Evolutionary conservation across 176 grass and related monocot species (phyloP), one percentile per base, ranked within the genome.

Genomic region (Carex scoparia): DNA sequence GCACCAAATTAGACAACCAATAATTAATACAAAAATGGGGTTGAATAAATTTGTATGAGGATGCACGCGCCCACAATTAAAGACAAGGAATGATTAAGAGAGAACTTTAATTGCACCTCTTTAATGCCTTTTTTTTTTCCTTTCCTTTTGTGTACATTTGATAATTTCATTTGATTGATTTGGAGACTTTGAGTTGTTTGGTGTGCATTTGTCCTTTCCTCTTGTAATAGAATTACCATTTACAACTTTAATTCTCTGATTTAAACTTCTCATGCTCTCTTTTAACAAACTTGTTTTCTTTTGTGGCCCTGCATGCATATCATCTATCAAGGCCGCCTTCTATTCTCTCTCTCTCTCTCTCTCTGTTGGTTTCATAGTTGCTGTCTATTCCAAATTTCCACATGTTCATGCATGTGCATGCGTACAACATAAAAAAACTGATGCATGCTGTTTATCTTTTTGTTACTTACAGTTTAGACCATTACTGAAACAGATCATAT

Each of bases 21-120:
- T 23, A 11, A 32, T 49, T 23, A 23, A 16, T 23, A 73, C 8
- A 46, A 46, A 27, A 75, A 74, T 12, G 13, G 44, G 10, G 19
- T 75, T 44, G 69, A 48, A 51, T 75, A 2, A 32, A 60, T 70
- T 70, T 18, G 68, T 70, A 70, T n/a, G 68, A 70, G 68, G 68
- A 70, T 8, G 69, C 71, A 53, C 46, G 71, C 71, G 71, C 71
- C 71, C n/a, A 75, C 71, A 75, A 30, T 75, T 53, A 75, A 75
- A 51, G 71, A 75, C 19, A 30, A 27, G 10, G 46, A 53, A 75
- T 77, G 73, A 77, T 77, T 77, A 77, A 77, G 4, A 16, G 12
- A 31, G 10, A 54, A 77, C 10, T 76, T 76, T 2, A 37, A 37
- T 37, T 31, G 40, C 65, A 40, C 46, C 72, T 10, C 61, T 63